phyloP scores from a whole-genome alignment of 768 basidiomycete genomes.

The Hirschioporus abietinus region DNA sequence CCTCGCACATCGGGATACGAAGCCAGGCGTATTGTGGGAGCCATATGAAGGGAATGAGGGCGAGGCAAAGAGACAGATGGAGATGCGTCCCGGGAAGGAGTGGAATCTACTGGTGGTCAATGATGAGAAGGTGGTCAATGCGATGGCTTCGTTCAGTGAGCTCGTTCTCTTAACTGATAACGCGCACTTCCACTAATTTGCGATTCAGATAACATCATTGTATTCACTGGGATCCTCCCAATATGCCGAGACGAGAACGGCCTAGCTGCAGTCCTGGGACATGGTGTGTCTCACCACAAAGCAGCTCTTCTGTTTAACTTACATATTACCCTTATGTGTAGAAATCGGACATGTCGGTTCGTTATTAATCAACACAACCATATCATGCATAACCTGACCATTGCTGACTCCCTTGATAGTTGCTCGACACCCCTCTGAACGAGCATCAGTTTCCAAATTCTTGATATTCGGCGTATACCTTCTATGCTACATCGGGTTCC shows the following conservation, averaged over 20 bases:
- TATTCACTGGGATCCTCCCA: constrained; percentile 87
- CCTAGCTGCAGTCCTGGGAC: constrained; percentile 77
- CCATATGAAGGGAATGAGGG: constrained; percentile 7
- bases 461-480: constrained; percentile 35
- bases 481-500: constrained; percentile 46
- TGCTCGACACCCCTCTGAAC: constrained; percentile 51
- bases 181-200: not conserved
- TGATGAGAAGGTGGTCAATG: constrained; percentile 67
- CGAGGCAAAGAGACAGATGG: constrained; percentile 14
- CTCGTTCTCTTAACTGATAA: constrained; percentile 7
- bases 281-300: constrained; percentile 45
- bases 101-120: constrained; percentile 80
- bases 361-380: too few species aligned
- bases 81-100: constrained; percentile 23
- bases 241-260: constrained; percentile 74
- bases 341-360: constrained; percentile 79
- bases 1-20: not conserved
- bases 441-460: constrained; percentile 37
- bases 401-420: too few species aligned
- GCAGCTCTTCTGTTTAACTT: not conserved
- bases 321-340: constrained; percentile 20
- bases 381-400: too few species aligned
- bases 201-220: constrained; percentile 61
- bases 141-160: constrained; percentile 68
- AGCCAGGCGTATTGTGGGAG: constrained; percentile 25